Base-by-base conservation (phyloP, 2,329 filamentous ascomycete species). In the Hymenoscyphus occultus region DNA sequence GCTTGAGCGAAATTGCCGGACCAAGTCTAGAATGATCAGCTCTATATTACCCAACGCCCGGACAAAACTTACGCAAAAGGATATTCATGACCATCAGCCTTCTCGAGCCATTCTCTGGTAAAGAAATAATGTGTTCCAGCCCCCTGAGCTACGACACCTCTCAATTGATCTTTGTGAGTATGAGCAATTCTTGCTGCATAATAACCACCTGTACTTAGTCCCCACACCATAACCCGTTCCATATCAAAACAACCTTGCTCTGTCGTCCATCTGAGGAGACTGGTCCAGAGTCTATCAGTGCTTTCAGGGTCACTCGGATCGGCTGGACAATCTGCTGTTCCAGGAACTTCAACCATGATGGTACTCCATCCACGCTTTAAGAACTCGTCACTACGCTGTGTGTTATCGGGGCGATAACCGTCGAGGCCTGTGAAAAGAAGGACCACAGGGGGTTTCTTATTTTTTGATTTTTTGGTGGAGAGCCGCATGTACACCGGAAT, bases 171-270 rank as follows among this genome's bases (percentile, higher is more conserved):
- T 19, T 78, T 77, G 74, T 90, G 88, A n/a, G 87, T 90, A 74
- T 90, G 86, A 56, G 88, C 87, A n/a, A 86, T 80, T 19, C 88
- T 83, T 45, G 87, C 80, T 22, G 88, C 87, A 76, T 90, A 89
- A 79, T 90, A 90, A 0, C 88, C 88, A 39, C 88, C 88, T 0
- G 83, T 81, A 68, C 84, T 87, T 40, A 90, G 77, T 0, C 88
- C 88, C 87, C 88, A 90, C 58, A 82, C 84, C 66, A 87, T 76
- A 7, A 91, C 77, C 40, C 80, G 81, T 1, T 72, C 70, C 80
- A 83, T 83, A 73, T 90, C 82, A 70, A 90, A 86, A 39, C 78
- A 72, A 1, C 78, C 76, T 60, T 84, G 77, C 2, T 73, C 64
- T 1, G 73, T 76, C 80, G 89, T 83, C 83, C 87, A 90, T 40